These are phyloP conservation scores for Colletotrichum aenigma DNA, from an alignment of 2,329 filamentous ascomycete genomes.

Conservation along the genomic window DNA sequence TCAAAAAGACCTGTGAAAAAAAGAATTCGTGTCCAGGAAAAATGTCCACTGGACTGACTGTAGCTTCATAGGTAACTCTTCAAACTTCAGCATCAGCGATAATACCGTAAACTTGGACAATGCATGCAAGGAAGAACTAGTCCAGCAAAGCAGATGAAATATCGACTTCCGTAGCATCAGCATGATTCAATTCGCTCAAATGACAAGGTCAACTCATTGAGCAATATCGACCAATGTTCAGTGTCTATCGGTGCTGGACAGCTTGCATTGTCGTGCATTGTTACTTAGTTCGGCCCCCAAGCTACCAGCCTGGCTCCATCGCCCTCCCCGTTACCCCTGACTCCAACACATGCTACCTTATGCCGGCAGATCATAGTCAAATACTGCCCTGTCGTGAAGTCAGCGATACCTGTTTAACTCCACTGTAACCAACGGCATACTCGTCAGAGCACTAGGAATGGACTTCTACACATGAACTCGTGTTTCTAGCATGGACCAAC, in stretches of 20 bases:
- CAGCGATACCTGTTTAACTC: neutral
- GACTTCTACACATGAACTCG: neutral
- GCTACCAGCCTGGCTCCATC: neutral
- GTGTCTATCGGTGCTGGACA: neutral
- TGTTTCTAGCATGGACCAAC: neutral
- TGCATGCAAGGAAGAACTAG: neutral
- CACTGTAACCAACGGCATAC: neutral
- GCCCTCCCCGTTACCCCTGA: neutral
- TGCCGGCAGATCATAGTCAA: neutral
- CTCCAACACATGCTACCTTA: neutral
- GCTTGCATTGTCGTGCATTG: neutral
- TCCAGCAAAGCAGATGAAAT: neutral
- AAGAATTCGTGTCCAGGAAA: neutral
- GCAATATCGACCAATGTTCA: neutral
- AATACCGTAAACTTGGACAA: neutral
- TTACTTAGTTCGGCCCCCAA: neutral
- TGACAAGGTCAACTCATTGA: neutral
- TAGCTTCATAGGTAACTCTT: neutral
- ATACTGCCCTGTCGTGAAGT: neutral
- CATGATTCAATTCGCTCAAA: neutral
- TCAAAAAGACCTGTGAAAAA: rapidly evolving
- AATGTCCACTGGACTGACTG: neutral
- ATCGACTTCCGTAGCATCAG: neutral
- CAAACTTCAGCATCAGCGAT: neutral
- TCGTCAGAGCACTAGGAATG: neutral